Evolutionary conservation across 495 filamentous ascomycete species (phyloP).

Genomic region (Neurospora sublineolata): DNA sequence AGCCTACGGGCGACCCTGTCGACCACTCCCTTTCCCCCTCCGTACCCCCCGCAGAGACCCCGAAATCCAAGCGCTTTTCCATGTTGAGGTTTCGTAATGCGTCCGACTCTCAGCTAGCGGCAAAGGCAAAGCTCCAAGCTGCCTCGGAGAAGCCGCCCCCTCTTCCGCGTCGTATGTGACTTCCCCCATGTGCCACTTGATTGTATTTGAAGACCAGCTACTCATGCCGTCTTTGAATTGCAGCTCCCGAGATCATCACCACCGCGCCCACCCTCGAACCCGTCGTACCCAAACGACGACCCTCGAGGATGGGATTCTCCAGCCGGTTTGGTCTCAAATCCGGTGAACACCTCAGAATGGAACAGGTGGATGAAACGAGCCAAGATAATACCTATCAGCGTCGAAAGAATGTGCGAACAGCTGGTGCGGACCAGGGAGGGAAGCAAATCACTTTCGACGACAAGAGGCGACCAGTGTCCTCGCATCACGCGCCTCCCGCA

Average conservation of each 20-base stretch:
- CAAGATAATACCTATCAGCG: not conserved
- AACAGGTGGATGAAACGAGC: slow-evolving; percentile 18
- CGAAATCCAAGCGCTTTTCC: slow-evolving; percentile 64
- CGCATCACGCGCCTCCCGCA: slow-evolving; percentile 40
- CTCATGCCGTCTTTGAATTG: slow-evolving; percentile 10
- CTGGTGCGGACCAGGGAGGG: slow-evolving; percentile 20
- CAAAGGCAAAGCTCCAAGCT: slow-evolving; percentile 63
- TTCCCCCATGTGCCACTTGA: not conserved
- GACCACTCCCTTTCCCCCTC: slow-evolving; percentile 26
- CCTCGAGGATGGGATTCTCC: slow-evolving; percentile 38
- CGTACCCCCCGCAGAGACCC: slow-evolving; percentile 32
- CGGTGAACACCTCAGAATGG: slow-evolving; percentile 28
- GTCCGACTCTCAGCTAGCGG: slow-evolving; percentile 81
- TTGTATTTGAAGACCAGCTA: not conserved
- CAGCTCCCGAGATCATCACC: slow-evolving; percentile 84
- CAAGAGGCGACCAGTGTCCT: slow-evolving; percentile 46
- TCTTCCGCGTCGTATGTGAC: slow-evolving; percentile 54
- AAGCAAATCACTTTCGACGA: slow-evolving; percentile 55
- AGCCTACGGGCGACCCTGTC: slow-evolving; percentile 17
- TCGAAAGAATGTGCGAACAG: not conserved
- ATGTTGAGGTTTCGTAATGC: slow-evolving; percentile 86
- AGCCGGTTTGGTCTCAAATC: slow-evolving; percentile 30
- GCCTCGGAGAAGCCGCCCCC: slow-evolving; percentile 51
- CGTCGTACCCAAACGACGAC: slow-evolving; percentile 36
- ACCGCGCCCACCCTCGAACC: slow-evolving; percentile 75